Percentiles rank a stretch among this genome's conserved stretches.
Evolutionary conservation across 306 rosid species (phyloP).

Genomic region (Betula pendula): DNA sequence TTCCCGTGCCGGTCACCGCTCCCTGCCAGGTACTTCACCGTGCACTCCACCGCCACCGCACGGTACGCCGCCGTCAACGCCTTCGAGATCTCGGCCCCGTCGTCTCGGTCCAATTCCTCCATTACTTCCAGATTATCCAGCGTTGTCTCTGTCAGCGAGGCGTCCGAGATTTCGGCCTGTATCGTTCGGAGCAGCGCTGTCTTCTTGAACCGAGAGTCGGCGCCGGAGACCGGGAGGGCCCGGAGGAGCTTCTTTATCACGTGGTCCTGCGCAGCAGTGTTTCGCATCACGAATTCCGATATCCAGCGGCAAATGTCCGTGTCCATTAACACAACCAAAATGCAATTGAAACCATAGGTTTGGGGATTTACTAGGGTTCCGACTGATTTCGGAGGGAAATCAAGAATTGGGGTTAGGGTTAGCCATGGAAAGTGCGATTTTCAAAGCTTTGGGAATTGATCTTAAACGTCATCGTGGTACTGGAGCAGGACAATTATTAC

Average conservation of each 20-base stretch:
- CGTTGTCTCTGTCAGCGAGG: slow-evolving; percentile 42
- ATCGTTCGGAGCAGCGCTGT: slow-evolving; percentile 63
- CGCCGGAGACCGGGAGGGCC: slow-evolving; percentile 39
- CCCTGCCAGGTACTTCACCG: slow-evolving; percentile 50
- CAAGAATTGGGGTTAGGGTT: background rate
- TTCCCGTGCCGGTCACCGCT: slow-evolving; percentile 31
- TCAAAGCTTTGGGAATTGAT: background rate
- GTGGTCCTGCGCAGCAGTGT: slow-evolving; percentile 38
- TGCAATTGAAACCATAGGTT: background rate
- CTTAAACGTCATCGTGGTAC: background rate
- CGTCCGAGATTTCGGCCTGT: slow-evolving; percentile 36
- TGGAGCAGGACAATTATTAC: background rate
- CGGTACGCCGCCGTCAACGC: slow-evolving; percentile 59
- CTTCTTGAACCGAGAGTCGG: slow-evolving; percentile 55
- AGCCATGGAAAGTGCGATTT: background rate
- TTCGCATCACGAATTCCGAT: slow-evolving; percentile 59
- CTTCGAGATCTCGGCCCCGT: slow-evolving; percentile 19
- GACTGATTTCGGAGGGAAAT: background rate
- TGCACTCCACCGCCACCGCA: slow-evolving; percentile 73
- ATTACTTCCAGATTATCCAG: slow-evolving; percentile 53
- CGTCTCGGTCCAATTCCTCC: slow-evolving; percentile 40
- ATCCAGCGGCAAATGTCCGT: slow-evolving; percentile 56
- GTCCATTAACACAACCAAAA: slow-evolving; percentile 24
- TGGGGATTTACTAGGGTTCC: background rate
- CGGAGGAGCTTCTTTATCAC: slow-evolving; percentile 35